Percentiles rank a stretch among this genome's conserved stretches.
phyloP scores from a whole-genome alignment of 177 flowering plant genomes.

The Vitis hybrid region DNA sequence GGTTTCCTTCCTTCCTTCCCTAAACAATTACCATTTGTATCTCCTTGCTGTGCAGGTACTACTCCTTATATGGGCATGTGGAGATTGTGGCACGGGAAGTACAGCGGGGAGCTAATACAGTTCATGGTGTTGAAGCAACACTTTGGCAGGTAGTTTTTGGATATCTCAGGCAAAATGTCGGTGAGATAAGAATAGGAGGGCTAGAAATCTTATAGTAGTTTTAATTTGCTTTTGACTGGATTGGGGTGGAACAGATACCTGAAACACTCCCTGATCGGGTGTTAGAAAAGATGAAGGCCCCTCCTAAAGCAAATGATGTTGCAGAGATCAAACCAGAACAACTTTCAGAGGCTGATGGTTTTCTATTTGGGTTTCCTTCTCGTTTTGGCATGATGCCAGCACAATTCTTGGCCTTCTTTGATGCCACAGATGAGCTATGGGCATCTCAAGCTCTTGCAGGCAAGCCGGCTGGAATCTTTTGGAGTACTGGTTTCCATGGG shows the following conservation, averaged over 20 bases:
- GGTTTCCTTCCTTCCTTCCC: neutral
- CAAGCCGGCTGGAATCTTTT: slow-evolving; percentile 92
- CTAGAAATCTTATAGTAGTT: neutral
- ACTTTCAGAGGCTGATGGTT: slow-evolving; percentile 83
- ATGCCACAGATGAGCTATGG: slow-evolving; percentile 62
- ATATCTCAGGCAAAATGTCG: neutral
- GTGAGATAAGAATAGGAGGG: neutral
- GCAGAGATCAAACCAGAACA: slow-evolving; percentile 68
- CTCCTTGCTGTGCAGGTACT: slow-evolving; percentile 43
- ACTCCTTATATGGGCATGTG: slow-evolving; percentile 79
- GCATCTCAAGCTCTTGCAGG: slow-evolving; percentile 79
- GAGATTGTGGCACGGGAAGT: slow-evolving; percentile 73
- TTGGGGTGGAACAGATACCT: slow-evolving; percentile 52
- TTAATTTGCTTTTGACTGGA: neutral
- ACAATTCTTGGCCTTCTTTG: slow-evolving; percentile 79
- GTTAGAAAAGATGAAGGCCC: slow-evolving; percentile 83
- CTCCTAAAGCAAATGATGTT: slow-evolving; percentile 58
- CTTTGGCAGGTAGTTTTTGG: slow-evolving; percentile 69
- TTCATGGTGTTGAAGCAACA: slow-evolving; percentile 77
- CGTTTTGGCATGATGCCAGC: slow-evolving; percentile 92
- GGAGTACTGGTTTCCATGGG: slow-evolving; percentile 97
- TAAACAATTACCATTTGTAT: neutral
- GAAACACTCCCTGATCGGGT: slow-evolving; percentile 69
- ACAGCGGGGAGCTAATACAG: slow-evolving; percentile 69
- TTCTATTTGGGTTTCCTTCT: slow-evolving; percentile 86